phyloP scores from a whole-genome alignment of 345 rosid species.

The Trapa bicornis region DNA sequence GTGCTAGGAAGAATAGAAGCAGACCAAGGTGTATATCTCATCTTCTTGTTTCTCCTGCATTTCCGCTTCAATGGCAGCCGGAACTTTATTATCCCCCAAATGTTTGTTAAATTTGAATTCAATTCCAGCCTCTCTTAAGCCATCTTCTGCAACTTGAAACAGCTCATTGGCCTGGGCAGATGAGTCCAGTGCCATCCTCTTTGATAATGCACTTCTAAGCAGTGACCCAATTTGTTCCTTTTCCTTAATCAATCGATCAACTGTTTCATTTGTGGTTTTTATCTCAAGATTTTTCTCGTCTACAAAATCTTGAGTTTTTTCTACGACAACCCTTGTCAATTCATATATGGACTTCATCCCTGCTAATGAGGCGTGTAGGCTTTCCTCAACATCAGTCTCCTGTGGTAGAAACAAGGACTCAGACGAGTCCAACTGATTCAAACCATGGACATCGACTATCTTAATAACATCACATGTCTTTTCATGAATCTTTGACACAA shows the following conservation, averaged over 20 bases:
- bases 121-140: conserved; percentile 63
- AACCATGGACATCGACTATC: conserved; percentile 45
- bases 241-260: conserved; percentile 59
- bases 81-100: conserved; percentile 26
- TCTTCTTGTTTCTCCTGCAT: conserved; percentile 43
- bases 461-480: conserved; percentile 44
- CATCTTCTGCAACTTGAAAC: conserved; percentile 81
- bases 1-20: conserved; percentile 14
- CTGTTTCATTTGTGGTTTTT: conserved; percentile 59
- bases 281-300: conserved; percentile 55
- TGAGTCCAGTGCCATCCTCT: conserved; percentile 40
- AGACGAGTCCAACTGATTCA: conserved; percentile 58
- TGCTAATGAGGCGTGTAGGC: conserved; percentile 73
- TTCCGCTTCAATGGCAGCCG: conserved; percentile 19
- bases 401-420: conserved; percentile 83
- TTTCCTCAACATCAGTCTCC: conserved; percentile 74
- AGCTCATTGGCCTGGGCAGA: conserved; percentile 50
- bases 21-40: conserved; percentile 76
- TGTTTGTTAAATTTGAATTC: conserved; percentile 48
- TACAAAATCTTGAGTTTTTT: conserved; percentile 45
- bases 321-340: conserved; percentile 46
- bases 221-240: conserved; percentile 81
- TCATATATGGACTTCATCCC: conserved; percentile 85
- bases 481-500: conserved; percentile 68
- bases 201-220: conserved; percentile 80